Evolutionary conservation across 495 filamentous ascomycete species (phyloP), one percentile per base, ranked within the genome.

Genomic region (Lasiosphaeria hispida): DNA sequence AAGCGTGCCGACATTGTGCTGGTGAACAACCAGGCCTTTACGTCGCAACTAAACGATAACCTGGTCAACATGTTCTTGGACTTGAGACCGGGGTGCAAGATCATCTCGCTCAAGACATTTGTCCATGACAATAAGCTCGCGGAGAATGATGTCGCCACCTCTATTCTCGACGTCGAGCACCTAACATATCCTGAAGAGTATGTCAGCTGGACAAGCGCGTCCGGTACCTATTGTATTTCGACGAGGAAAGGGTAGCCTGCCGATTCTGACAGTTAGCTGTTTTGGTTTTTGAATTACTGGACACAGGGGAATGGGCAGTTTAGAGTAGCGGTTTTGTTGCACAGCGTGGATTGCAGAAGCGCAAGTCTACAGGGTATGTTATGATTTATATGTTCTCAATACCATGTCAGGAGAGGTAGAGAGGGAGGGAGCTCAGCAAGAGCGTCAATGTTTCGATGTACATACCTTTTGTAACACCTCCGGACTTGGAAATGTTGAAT

Each of bases 11-110:
- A 98, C 69, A 91, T 97, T 23, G 82, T 98, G 18, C 80, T 98
- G 34, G 92, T 97, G 60, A 98, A 98, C 76, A 98, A 97, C 72
- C 90, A 97, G 73, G 94, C 89, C 17, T 98, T 98, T 70, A 89
- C 85, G 10, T 85, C 91, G 4, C 81, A 85, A 43, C 81, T 96
- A 54, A 98, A 97, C 73, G 87, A 89, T 66, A 82, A 86, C 61
- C 81, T 98, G 52, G 85, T 91, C 60, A 86, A 89, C 60, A 88
- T 96, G 75, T 98, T 98, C 68, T 72, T 98, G 58, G 94, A 98
- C 68, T 81, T 97, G 63, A 97, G 96, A 72, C 85, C 91, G 48
- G 95, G 95, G 30, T 89, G 88, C 68, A 85, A 88, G 70, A 88
- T 98, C 56, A 86, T 97, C 18, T 69, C 74, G 57, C 72, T 76